Percentiles rank a stretch among this genome's conserved stretches.
These are phyloP conservation scores for Santalum album DNA, from an alignment of 164 flowering plant species.

Conservation along the genomic window DNA sequence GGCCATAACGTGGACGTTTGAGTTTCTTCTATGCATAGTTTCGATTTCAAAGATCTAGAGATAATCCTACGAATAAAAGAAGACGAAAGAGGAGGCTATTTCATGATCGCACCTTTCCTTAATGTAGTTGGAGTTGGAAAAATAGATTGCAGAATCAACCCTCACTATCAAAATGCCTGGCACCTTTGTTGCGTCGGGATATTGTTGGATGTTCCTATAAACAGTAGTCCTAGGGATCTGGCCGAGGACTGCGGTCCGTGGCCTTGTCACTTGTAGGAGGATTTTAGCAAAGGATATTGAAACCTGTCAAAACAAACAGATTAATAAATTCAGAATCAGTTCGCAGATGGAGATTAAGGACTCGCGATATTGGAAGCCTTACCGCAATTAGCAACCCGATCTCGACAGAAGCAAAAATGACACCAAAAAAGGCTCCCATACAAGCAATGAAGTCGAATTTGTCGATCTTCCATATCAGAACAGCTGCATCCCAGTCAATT, in stretches of 20 bases:
- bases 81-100: neutral
- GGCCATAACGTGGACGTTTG: no score
- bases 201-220: constrained; percentile 65
- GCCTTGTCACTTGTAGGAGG: constrained; percentile 78
- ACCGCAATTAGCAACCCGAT: constrained; percentile 86
- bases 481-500: constrained; percentile 54
- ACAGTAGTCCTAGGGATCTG: constrained; percentile 51
- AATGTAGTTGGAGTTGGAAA: constrained; percentile 77
- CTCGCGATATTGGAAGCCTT: constrained; percentile 17
- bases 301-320: constrained; percentile 41
- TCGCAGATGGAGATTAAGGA: no score
- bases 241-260: constrained; percentile 67
- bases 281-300: constrained; percentile 72
- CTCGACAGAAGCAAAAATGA: constrained; percentile 69
- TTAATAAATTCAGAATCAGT: neutral
- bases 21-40: no score
- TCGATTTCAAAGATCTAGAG: no score
- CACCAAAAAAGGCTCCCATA: constrained; percentile 90
- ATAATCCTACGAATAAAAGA: no score
- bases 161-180: constrained; percentile 60
- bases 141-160: constrained; percentile 81
- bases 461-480: constrained; percentile 79
- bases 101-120: constrained; percentile 51
- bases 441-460: constrained; percentile 88
- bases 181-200: constrained; percentile 58